A percentile compares a stretch with the other conserved stretches of the same genome.
Conservation (phyloP, 441 rosid genomes). For the Arabidopsis hybrid region DNA sequence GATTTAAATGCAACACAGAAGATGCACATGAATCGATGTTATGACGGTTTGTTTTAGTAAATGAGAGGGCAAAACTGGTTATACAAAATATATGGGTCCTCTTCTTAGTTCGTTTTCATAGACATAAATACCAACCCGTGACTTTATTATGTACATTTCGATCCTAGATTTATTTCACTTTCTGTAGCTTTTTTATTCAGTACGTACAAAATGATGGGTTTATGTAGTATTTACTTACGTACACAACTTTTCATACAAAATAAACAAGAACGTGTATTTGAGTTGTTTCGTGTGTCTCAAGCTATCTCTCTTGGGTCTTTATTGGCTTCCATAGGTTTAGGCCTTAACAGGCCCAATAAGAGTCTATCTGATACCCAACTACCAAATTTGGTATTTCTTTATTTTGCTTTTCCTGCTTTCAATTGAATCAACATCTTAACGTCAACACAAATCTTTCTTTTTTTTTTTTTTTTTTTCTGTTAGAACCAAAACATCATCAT, state of each 20-base stretch:
- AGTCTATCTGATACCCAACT: background rate
- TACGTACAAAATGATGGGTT: constrained; percentile 9
- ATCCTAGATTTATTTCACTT: constrained; percentile 22
- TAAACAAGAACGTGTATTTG: constrained; percentile 7
- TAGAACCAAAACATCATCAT: constrained; percentile 23
- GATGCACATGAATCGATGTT: constrained; percentile 64
- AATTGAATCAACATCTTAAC: constrained; percentile 1
- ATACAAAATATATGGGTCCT: constrained; percentile 30
- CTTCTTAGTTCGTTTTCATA: constrained; percentile 26
- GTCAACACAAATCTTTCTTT: background rate
- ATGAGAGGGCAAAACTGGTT: constrained; percentile 21
- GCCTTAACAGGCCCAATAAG: background rate
- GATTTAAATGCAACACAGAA: constrained; percentile 56
- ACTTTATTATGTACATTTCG: constrained; percentile 21
- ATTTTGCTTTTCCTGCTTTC: constrained; percentile 7
- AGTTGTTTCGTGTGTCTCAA: constrained; percentile 32
- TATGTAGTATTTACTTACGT: constrained; percentile 1
- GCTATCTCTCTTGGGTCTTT: constrained; percentile 25
- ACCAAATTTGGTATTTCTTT: background rate
- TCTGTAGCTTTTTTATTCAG: background rate
- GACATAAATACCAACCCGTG: constrained; percentile 38
- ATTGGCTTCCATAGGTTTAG: background rate
- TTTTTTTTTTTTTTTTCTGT: background rate
- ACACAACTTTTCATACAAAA: background rate
- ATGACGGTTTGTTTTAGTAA: constrained; percentile 27